phyloP scores from a whole-genome alignment of 176 grass and related monocot species.

The Aegilops tauschii region DNA sequence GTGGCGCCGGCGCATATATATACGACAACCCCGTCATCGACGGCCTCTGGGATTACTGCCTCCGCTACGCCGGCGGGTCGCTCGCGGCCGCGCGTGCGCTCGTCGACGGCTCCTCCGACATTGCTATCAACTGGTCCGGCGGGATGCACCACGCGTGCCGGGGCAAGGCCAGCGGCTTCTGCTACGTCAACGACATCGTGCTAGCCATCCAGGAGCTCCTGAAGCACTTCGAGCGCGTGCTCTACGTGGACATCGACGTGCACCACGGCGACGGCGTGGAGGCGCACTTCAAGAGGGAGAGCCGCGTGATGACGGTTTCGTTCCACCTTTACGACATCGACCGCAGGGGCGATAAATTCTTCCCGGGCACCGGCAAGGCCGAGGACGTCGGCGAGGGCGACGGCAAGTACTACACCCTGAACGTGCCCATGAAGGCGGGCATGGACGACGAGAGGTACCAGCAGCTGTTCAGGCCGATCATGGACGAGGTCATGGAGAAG shows the following conservation, averaged over 20 bases:
- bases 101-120: constrained; percentile 30
- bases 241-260: constrained; percentile 91
- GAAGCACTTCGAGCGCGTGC: constrained; percentile 44
- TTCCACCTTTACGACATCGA: constrained; percentile 44
- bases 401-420: constrained; percentile 44
- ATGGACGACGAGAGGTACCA: constrained; percentile 52
- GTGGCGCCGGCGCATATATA: not conserved
- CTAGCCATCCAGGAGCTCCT: constrained; percentile 57
- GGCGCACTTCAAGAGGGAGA: constrained; percentile 38
- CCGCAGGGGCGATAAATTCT: constrained; percentile 5
- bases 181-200: constrained; percentile 81
- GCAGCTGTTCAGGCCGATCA: not conserved
- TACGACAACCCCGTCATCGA: constrained; percentile 46
- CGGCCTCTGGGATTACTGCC: constrained; percentile 58
- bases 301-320: constrained; percentile 65
- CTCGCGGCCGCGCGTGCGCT: constrained; percentile 41
- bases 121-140: constrained; percentile 66
- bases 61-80: constrained; percentile 48
- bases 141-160: constrained; percentile 61
- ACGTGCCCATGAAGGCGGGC: constrained; percentile 53
- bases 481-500: not conserved
- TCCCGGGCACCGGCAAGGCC: constrained; percentile 41
- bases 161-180: constrained; percentile 46
- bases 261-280: constrained; percentile 84
- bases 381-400: constrained; percentile 14